Evolutionary conservation across 345 rosid species (phyloP), one percentile per base, ranked within the genome.

Genomic region (Hypericum perforatum): DNA sequence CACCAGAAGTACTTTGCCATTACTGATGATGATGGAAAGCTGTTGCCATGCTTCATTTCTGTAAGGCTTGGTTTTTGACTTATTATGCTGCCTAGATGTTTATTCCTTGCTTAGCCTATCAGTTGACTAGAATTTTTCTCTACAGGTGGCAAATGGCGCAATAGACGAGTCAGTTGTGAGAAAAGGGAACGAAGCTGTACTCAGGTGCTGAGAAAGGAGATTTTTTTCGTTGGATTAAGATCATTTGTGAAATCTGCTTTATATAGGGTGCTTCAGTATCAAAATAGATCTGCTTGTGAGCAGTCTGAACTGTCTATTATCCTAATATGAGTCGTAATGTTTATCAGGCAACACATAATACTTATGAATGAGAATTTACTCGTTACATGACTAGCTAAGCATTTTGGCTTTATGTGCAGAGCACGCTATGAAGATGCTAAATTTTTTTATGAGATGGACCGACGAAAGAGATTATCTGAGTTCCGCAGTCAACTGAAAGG

Each of bases 341-440:
- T 4, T 22, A 22, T 22, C 32, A 22, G 32, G 32, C 32, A 22
- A 22, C 1, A 22, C 32, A 22, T 22, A 22, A 22, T 22, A 22
- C 32, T 22, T 1, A 4, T 22, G 32, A 22, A 22, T 22, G 32
- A 22, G 32, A 22, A 22, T 22, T 22, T 22, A 1, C 32, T 22
- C 32, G 32, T 22, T 22, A 1, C 4, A 56, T 51, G 11, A 51
- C 54, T 45, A 41, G 40, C 16, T 9, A 52, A 45, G 16, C 59
- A 41, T 46, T 55, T 41, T 22, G 29, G 45, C 55, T 43, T 37
- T 69, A 47, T 62, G 46, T 72, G 67, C 75, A 91, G 98, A 74
- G 98, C 98, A 70, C 98, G 96, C 48, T 91, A 87, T 54, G 98
- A 91, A 68, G 98, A 91, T 66, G 98, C 98, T 16, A 87, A 82